Conservation (phyloP, 352 stramenopile genomes). For the Globisporangium radiosum region DNA sequence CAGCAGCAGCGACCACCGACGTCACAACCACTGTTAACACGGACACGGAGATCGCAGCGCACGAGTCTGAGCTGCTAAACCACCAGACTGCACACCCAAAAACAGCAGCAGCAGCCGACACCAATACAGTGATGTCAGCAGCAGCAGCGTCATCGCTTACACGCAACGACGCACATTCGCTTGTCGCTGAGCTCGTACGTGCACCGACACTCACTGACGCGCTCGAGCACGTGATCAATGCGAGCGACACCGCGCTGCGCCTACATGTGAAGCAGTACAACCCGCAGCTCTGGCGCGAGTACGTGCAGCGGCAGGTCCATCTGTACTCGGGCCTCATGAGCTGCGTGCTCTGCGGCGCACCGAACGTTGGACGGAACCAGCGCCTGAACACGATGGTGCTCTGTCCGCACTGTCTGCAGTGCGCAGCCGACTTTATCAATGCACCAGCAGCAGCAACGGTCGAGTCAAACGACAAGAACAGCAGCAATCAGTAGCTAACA, state of each 20-base stretch:
- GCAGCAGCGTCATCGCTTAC: no score
- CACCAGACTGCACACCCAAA: no score
- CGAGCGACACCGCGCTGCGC: conserved; percentile 18
- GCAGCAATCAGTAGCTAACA: neutral
- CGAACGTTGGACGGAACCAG: conserved; percentile 39
- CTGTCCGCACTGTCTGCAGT: conserved; percentile 33
- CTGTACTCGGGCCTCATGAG: conserved; percentile 12
- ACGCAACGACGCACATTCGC: no score
- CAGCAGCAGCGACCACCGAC: neutral
- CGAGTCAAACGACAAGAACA: neutral
- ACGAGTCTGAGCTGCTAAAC: neutral
- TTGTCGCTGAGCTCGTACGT: conserved; percentile 1
- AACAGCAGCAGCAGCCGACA: no score
- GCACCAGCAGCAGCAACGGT: conserved; percentile 1
- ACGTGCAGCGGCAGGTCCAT: conserved; percentile 23
- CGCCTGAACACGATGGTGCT: conserved; percentile 47
- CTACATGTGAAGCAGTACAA: conserved; percentile 24
- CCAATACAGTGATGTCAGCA: no score
- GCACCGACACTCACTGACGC: conserved; percentile 13
- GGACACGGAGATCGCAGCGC: neutral
- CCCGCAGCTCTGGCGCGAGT: conserved; percentile 35
- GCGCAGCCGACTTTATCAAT: conserved; percentile 15
- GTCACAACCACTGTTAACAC: neutral
- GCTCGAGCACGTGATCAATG: conserved; percentile 27
- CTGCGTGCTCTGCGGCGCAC: conserved; percentile 34